Conservation (phyloP, 345 rosid genomes). For the Eucalyptus tenuipes region DNA sequence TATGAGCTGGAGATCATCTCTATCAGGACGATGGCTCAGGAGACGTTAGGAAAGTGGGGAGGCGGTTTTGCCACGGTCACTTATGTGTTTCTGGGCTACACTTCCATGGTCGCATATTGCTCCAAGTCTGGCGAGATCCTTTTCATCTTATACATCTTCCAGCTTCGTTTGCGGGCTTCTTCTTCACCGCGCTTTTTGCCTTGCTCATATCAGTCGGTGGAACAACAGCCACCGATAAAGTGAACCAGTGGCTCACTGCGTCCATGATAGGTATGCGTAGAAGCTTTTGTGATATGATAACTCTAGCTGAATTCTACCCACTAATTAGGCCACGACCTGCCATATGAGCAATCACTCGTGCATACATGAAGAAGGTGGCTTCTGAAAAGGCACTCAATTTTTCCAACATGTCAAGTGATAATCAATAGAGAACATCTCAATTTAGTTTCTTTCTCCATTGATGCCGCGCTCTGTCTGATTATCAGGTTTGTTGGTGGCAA, state of each 20-base stretch:
- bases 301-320: background rate
- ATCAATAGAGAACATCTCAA: background rate
- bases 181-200: conserved; percentile 32
- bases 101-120: conserved; percentile 43
- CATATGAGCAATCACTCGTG: background rate
- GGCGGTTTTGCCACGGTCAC: conserved; percentile 32
- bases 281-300: background rate
- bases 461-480: background rate
- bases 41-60: conserved; percentile 48
- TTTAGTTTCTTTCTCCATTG: background rate
- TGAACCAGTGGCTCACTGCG: conserved; percentile 47
- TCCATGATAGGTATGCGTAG: conserved; percentile 35
- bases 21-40: conserved; percentile 56
- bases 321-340: background rate
- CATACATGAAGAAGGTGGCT: background rate
- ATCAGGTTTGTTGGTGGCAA: conserved; percentile 40
- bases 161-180: conserved; percentile 19
- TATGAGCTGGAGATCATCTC: conserved; percentile 35
- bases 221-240: conserved; percentile 37
- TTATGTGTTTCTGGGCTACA: conserved; percentile 48
- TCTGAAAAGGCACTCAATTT: background rate
- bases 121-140: conserved; percentile 57
- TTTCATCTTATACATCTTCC: conserved; percentile 36
- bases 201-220: conserved; percentile 37
- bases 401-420: background rate